Evolutionary conservation across 1,284 basidiomycete genomes (phyloP), one percentile per base, ranked within the genome.

Genomic region (Mycosarcoma mackinlayi): DNA sequence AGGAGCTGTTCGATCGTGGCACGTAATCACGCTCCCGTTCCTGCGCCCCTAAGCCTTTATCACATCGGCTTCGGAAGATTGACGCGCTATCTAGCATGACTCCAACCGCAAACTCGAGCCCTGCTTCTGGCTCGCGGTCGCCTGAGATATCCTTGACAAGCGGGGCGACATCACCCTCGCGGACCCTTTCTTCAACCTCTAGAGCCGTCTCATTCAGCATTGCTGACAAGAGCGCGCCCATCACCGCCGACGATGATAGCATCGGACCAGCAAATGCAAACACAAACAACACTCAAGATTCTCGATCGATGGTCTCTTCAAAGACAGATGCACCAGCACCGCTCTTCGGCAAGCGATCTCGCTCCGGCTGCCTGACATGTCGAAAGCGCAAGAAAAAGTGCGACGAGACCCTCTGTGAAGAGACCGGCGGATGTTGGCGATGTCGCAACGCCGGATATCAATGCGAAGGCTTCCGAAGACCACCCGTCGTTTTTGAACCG

Each of bases 311-410:
- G 31, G 37, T 23, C 48, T 9, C 18, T 3, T 38, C 19, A 8
- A 33, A 30, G 3, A 28, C 11, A 9, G 37, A 40, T 13, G 28
- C 40, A 27, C 28, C 55, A 5, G 39, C 35, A 2, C 56, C 63
- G 3, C 39, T 66, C 2, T 47, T 57, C 4, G 64, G 53, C 25
- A 67, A 68, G 18, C 30, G 65, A 18, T 68, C 65, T 6, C 56
- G 59, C 19, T 68, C 65, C 8, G 65, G 65, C 31, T 68, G 65
- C 48, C 38, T 68, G 46, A 68, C 65, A 2, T 68, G 65, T 28
- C 65, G 65, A 19, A 68, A 68, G 35, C 53, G 65, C 34, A 68
- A 68, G 59, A 68, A 68, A 23, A 68, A 68, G 30, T 68, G 65
- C 47, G 65, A 68, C 55, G 65, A 68, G 31, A 68, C 59, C 3